phyloP scores from a whole-genome alignment of 345 rosid genomes.

The Gossypium raimondii region DNA sequence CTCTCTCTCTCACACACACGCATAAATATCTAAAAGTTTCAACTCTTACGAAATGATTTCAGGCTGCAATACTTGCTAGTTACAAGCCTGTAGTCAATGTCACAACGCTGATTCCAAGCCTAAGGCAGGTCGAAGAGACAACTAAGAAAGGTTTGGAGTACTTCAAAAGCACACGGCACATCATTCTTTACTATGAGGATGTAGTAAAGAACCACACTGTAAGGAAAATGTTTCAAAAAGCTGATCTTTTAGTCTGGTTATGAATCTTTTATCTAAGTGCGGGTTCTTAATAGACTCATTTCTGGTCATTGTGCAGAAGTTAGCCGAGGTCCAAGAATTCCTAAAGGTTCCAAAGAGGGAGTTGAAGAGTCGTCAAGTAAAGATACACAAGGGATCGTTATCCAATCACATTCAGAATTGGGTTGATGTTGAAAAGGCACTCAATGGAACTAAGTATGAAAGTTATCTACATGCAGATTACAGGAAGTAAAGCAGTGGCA shows the following conservation, averaged over 20 bases:
- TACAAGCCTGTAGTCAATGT: constrained; percentile 81
- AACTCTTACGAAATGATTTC: constrained; percentile 30
- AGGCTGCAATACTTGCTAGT: constrained; percentile 92
- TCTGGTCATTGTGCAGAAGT: constrained; percentile 42
- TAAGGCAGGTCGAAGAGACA: constrained; percentile 68
- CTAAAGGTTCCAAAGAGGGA: constrained; percentile 67
- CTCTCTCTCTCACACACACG: background rate
- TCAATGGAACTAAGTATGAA: constrained; percentile 65
- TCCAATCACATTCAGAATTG: constrained; percentile 69
- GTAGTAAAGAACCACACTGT: constrained; percentile 78
- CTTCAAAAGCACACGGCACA: constrained; percentile 78
- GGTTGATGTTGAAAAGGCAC: constrained; percentile 58
- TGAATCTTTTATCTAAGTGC: background rate
- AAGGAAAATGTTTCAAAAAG: constrained; percentile 23
- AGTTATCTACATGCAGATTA: constrained; percentile 50
- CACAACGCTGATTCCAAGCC: constrained; percentile 46
- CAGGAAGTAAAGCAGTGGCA: constrained; percentile 36
- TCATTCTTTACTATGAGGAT: constrained; percentile 83
- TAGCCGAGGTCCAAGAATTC: constrained; percentile 72
- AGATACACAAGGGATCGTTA: constrained; percentile 80
- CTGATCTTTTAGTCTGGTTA: background rate
- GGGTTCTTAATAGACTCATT: background rate
- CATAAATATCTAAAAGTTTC: background rate
- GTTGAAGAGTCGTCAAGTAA: constrained; percentile 83
- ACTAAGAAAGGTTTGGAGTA: constrained; percentile 67